Evolutionary conservation across 768 basidiomycete species (phyloP).

Genomic region (Hypholoma fasciculare): DNA sequence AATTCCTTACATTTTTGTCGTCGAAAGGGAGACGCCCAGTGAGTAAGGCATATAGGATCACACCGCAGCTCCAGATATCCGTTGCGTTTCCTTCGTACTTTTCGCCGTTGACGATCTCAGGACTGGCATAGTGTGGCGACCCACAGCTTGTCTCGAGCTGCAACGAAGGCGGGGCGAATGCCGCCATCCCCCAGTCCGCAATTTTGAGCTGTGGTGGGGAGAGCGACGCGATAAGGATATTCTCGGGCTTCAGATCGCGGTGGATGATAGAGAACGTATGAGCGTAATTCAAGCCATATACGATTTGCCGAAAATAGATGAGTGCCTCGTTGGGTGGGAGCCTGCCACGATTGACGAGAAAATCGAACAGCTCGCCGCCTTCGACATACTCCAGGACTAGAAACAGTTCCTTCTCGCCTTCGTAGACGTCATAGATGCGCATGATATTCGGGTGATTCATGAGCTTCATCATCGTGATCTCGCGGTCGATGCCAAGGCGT

Average conservation of each 20-base stretch:
- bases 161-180: slow-evolving; percentile 82
- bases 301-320: slow-evolving; percentile 92
- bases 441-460: slow-evolving; percentile 98
- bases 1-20: slow-evolving; percentile 76
- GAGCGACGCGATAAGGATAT: slow-evolving; percentile 86
- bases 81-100: slow-evolving; percentile 88
- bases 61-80: slow-evolving; percentile 97
- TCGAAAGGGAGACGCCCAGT: slow-evolving; percentile 93
- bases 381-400: slow-evolving; percentile 94
- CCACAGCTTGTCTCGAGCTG: slow-evolving; percentile 95
- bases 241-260: slow-evolving; percentile 97
- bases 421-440: slow-evolving; percentile 94
- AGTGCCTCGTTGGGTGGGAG: slow-evolving; percentile 82
- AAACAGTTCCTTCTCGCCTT: slow-evolving; percentile 88
- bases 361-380: slow-evolving; percentile 96
- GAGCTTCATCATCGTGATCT: slow-evolving; percentile 99
- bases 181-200: slow-evolving; percentile 99
- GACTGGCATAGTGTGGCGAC: slow-evolving; percentile 95
- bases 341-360: slow-evolving; percentile 85
- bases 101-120: slow-evolving; percentile 92
- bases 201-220: slow-evolving; percentile 88
- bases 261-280: slow-evolving; percentile 98
- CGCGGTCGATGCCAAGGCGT: slow-evolving; percentile 85
- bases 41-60: slow-evolving; percentile 88
- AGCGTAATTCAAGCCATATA: slow-evolving; percentile 94